Percentiles rank a stretch among this genome's conserved stretches.
These are phyloP conservation scores for Elsinoe arachidis DNA, from an alignment of 2,329 filamentous ascomycete species.

Conservation along the genomic window DNA sequence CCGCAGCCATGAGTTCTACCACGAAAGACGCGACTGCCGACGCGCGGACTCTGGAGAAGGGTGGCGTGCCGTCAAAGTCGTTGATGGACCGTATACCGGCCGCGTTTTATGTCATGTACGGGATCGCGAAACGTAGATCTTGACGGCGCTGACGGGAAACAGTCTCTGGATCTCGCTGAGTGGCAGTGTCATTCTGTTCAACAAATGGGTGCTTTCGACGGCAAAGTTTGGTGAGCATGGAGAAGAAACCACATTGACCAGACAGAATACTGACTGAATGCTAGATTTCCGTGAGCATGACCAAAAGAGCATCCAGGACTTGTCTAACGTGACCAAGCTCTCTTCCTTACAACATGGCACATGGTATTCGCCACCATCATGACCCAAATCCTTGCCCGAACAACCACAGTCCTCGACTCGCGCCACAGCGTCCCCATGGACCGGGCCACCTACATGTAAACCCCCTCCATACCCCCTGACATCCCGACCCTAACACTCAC, in stretches of 20 bases:
- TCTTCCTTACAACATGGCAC: slow-evolving; percentile 93
- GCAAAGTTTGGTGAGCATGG: slow-evolving; percentile 64
- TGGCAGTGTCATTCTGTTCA: slow-evolving; percentile 94
- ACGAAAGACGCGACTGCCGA: background rate
- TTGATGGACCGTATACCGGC: slow-evolving; percentile 3
- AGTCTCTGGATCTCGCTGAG: slow-evolving; percentile 90
- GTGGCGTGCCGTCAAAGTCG: background rate
- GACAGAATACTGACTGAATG: background rate
- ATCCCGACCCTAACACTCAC: slow-evolving; percentile 48
- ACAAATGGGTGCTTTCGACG: slow-evolving; percentile 94
- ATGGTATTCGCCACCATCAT: slow-evolving; percentile 85
- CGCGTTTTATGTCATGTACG: background rate
- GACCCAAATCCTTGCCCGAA: slow-evolving; percentile 87
- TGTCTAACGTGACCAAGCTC: slow-evolving; percentile 45
- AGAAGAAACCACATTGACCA: background rate
- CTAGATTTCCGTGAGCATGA: slow-evolving; percentile 40
- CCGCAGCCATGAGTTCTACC: background rate
- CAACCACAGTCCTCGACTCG: slow-evolving; percentile 82
- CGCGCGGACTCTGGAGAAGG: background rate
- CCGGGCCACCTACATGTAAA: slow-evolving; percentile 65
- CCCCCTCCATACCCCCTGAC: slow-evolving; percentile 82
- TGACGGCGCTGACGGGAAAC: slow-evolving; percentile 15
- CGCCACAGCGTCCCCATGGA: slow-evolving; percentile 96
- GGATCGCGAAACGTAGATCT: background rate
- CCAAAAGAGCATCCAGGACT: background rate